These are phyloP conservation scores for Oryza longistaminata DNA, from an alignment of 176 grass and related monocot species.

Conservation along the genomic window DNA sequence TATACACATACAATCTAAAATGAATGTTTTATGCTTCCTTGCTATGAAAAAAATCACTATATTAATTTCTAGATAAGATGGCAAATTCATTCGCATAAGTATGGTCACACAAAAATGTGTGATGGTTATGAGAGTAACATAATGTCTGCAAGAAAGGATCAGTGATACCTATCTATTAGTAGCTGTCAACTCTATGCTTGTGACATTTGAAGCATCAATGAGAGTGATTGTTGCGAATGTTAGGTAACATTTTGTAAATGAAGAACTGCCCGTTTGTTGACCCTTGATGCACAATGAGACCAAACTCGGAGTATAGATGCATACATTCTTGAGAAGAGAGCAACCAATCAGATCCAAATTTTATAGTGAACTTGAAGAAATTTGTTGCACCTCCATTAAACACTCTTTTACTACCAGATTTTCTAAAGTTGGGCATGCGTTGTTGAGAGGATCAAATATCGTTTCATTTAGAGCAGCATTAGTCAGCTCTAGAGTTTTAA, in stretches of 20 bases:
- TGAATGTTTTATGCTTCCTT: background rate
- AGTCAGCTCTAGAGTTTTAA: background rate
- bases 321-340: background rate
- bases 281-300: background rate
- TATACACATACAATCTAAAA: background rate
- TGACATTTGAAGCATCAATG: background rate
- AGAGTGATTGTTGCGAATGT: background rate
- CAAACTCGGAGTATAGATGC: background rate
- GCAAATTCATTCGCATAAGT: background rate
- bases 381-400: background rate
- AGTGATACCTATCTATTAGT: background rate
- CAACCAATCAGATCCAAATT: conserved; percentile 12
- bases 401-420: background rate
- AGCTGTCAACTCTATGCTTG: background rate
- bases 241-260: background rate
- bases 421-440: background rate
- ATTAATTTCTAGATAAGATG: background rate
- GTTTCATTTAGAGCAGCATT: background rate
- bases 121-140: background rate
- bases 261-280: background rate
- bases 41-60: background rate
- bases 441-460: background rate
- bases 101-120: background rate
- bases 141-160: background rate
- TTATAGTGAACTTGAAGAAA: background rate